Evolutionary conservation across 2,329 filamentous ascomycete species (phyloP).

Genomic region (Ophiostoma piceae): DNA sequence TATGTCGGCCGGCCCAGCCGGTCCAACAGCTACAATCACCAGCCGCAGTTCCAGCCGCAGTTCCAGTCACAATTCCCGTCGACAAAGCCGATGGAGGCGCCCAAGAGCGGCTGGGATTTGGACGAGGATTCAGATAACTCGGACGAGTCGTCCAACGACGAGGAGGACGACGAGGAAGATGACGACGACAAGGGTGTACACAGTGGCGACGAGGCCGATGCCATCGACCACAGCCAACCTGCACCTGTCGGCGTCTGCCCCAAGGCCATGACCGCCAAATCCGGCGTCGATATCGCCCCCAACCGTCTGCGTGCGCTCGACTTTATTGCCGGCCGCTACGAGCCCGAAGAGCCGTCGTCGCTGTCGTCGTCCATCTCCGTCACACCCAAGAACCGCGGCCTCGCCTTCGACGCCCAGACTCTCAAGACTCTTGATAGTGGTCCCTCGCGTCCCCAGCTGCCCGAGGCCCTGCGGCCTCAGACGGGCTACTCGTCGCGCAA

Average conservation of each 20-base stretch:
- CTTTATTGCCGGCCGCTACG: slow-evolving; percentile 43
- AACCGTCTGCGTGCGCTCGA: slow-evolving; percentile 47
- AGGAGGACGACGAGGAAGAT: slow-evolving; percentile 14
- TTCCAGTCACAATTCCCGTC: neutral
- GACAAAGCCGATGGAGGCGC: slow-evolving; percentile 24
- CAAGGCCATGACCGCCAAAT: slow-evolving; percentile 15
- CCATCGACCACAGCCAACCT: slow-evolving; percentile 8
- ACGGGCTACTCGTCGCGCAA: slow-evolving; percentile 46
- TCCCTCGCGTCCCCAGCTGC: neutral
- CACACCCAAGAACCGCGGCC: slow-evolving; percentile 22
- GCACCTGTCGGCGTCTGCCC: slow-evolving; percentile 12
- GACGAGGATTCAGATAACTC: slow-evolving; percentile 36
- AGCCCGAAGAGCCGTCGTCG: slow-evolving; percentile 29
- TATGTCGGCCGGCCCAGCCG: slow-evolving; percentile 26
- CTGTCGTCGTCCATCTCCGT: neutral
- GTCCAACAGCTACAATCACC: slow-evolving; percentile 8
- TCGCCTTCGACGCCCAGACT: slow-evolving; percentile 36
- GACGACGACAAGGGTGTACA: slow-evolving; percentile 21
- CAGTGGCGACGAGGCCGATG: slow-evolving; percentile 25
- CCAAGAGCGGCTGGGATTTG: slow-evolving; percentile 49
- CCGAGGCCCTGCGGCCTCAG: slow-evolving; percentile 38
- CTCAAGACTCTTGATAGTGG: slow-evolving; percentile 33
- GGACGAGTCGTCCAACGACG: slow-evolving; percentile 19
- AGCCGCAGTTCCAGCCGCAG: slow-evolving; percentile 10
- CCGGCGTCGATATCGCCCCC: slow-evolving; percentile 37